Evolutionary conservation across 2,329 filamentous ascomycete genomes (phyloP).

Genomic region (Ophiosphaerella narmari): DNA sequence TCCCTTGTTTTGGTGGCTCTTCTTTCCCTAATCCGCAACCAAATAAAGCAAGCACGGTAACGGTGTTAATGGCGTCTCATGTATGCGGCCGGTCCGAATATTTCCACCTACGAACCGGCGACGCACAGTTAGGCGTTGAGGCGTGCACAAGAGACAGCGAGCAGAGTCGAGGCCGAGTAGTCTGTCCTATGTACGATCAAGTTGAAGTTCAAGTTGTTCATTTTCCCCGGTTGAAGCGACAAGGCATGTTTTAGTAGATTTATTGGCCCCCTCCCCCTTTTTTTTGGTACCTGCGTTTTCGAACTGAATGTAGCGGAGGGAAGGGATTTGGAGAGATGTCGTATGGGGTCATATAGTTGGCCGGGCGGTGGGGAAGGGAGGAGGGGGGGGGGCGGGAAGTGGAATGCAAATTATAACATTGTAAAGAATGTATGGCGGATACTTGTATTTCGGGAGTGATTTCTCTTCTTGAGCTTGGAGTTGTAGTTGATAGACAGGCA

Average conservation of each 20-base stretch:
- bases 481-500: too few relatives aligned
- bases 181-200: neutral
- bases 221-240: neutral
- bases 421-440: too few relatives aligned
- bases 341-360: too few relatives aligned
- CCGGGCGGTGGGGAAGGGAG: too few relatives aligned
- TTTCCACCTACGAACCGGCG: neutral
- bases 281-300: neutral
- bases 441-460: too few relatives aligned
- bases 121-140: neutral
- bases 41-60: neutral
- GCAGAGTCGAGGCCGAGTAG: neutral
- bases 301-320: too few relatives aligned
- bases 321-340: too few relatives aligned
- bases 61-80: conserved; percentile 2
- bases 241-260: neutral
- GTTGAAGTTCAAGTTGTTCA: neutral
- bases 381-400: too few relatives aligned
- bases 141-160: neutral
- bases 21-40: neutral
- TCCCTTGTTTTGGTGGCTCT: neutral
- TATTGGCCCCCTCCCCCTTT: neutral
- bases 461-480: too few relatives aligned
- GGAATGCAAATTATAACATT: too few relatives aligned
- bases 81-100: conserved; percentile 3